These are phyloP conservation scores for Diutina siamensis DNA, from an alignment of 1,139 yeast species.

Conservation along the genomic window DNA sequence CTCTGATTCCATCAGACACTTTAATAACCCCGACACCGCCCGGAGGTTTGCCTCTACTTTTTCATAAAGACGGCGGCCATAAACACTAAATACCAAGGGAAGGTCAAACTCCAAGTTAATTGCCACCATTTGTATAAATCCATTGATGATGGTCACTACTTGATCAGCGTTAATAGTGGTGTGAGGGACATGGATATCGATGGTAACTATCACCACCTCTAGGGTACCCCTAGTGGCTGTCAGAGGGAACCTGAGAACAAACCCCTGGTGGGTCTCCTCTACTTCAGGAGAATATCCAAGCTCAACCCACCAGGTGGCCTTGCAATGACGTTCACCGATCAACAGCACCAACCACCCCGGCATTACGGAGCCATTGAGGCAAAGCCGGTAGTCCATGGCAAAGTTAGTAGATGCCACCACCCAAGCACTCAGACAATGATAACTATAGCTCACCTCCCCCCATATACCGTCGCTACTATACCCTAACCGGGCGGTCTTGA, in stretches of 20 bases:
- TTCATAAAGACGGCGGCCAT: not conserved
- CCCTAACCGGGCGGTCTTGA: not conserved
- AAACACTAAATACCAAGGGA: not conserved
- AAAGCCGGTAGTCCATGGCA: not conserved
- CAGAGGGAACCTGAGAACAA: not conserved
- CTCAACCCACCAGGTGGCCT: not conserved
- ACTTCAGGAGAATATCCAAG: not conserved
- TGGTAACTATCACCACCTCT: not conserved
- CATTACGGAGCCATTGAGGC: not conserved
- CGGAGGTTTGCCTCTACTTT: not conserved
- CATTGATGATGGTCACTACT: not conserved
- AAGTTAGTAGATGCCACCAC: not conserved
- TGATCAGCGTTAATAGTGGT: not conserved
- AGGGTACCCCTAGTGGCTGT: not conserved
- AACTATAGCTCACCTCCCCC: not conserved
- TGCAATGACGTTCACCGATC: not conserved
- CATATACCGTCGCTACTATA: not conserved
- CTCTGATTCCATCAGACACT: too few relatives aligned
- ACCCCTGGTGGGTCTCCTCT: not conserved
- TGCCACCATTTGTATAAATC: not conserved
- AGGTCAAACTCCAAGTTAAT: not conserved
- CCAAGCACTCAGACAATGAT: not conserved
- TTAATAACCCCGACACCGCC: too few relatives aligned
- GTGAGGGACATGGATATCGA: not conserved
- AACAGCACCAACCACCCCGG: not conserved